These are phyloP conservation scores for Trichosanthes truncata DNA, from an alignment of 306 rosid species.

Conservation along the genomic window DNA sequence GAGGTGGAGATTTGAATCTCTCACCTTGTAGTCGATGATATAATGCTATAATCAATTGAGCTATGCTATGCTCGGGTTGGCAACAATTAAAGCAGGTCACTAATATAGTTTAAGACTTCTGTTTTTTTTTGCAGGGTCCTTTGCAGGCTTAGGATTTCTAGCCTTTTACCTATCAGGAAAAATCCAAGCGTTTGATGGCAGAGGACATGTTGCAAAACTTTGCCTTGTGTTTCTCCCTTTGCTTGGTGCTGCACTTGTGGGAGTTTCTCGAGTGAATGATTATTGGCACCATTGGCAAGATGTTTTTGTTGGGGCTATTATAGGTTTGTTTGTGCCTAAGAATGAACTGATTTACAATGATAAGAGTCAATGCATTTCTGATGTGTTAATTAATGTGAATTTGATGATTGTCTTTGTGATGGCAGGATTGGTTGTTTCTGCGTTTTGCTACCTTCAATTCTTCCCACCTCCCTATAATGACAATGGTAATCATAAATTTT, in stretches of 20 bases:
- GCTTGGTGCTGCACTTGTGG: constrained; percentile 66
- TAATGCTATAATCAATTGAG: neutral
- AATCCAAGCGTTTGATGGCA: constrained; percentile 61
- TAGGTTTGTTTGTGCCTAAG: constrained; percentile 31
- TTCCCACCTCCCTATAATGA: constrained; percentile 58
- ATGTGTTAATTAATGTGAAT: neutral
- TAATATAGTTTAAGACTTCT: constrained; percentile 3
- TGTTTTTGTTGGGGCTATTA: constrained; percentile 67
- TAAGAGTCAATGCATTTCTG: too few species aligned
- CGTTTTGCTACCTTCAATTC: constrained; percentile 80
- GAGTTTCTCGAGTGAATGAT: constrained; percentile 76
- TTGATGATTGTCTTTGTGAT: constrained; percentile 3
- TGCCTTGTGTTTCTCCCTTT: constrained; percentile 71
- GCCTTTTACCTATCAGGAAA: constrained; percentile 74
- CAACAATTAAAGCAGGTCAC: neutral
- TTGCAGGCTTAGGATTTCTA: constrained; percentile 84
- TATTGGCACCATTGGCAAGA: constrained; percentile 99
- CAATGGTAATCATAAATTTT: constrained; percentile 32
- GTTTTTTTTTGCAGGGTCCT: constrained; percentile 56
- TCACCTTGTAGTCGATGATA: too few species aligned
- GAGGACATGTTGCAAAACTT: constrained; percentile 72
- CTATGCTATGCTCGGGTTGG: neutral
- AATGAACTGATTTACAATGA: neutral
- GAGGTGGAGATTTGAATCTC: too few species aligned
- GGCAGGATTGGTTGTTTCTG: constrained; percentile 68